Conservation (phyloP, 2,329 filamentous ascomycete genomes). For the Botrytis paeoniae region DNA sequence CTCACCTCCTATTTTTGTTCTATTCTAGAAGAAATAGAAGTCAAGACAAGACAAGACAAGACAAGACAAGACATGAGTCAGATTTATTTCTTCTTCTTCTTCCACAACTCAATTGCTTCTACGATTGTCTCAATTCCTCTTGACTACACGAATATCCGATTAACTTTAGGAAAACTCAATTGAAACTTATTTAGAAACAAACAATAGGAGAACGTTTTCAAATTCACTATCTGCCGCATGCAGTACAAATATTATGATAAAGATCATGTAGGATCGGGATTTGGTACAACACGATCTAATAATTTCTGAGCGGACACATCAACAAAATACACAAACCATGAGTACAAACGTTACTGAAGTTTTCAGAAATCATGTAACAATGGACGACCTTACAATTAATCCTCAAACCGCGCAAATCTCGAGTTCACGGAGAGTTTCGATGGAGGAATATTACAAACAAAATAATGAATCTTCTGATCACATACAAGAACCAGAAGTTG, state of each 20-base stretch:
- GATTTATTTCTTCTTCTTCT: neutral
- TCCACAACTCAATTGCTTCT: neutral
- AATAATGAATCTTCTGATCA: conserved; percentile 13
- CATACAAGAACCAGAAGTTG: neutral
- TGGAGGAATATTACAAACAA: conserved; percentile 14
- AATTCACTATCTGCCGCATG: conserved; percentile 11
- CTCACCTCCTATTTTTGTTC: neutral
- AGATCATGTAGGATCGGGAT: conserved; percentile 7
- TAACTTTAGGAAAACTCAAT: neutral
- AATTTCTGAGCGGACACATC: conserved; percentile 2
- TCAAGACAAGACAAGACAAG: neutral
- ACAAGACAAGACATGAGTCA: conserved; percentile 9
- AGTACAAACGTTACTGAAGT: neutral
- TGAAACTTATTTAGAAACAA: neutral
- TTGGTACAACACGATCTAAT: conserved; percentile 1
- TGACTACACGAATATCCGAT: neutral
- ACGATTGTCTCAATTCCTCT: conserved; percentile 1
- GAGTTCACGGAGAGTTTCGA: conserved; percentile 6
- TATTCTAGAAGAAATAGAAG: neutral
- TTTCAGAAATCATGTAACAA: conserved; percentile 17
- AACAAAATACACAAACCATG: conserved; percentile 6
- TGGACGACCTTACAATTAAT: conserved; percentile 10
- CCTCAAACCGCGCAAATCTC: neutral
- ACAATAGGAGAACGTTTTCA: conserved; percentile 2
- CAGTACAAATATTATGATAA: neutral